phyloP scores from a whole-genome alignment of 2,329 filamentous ascomycete species.

The Waltergamsia citrina region DNA sequence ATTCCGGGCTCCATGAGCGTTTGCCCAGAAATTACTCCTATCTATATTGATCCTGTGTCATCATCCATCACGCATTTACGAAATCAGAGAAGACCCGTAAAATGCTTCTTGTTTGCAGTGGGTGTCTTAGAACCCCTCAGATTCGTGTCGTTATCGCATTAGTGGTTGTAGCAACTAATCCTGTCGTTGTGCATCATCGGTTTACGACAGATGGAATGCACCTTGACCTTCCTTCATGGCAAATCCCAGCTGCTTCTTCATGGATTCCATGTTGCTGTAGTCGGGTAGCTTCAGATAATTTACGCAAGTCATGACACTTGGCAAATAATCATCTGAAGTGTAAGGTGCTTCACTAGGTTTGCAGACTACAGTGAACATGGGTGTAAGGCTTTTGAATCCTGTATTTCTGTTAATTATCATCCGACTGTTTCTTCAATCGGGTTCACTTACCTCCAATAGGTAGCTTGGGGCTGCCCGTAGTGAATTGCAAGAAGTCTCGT shows the following conservation, averaged over 20 bases:
- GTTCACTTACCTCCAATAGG: slow-evolving; percentile 82
- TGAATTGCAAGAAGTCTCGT: slow-evolving; percentile 93
- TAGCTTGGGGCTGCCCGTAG: slow-evolving; percentile 94
- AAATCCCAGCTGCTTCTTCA: slow-evolving; percentile 69
- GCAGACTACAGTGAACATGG: slow-evolving; percentile 98
- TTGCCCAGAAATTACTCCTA: too few relatives aligned
- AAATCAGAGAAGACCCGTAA: neutral
- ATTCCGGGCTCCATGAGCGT: too few relatives aligned
- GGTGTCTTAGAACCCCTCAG: too few relatives aligned
- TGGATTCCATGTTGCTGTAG: slow-evolving; percentile 69
- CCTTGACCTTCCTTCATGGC: slow-evolving; percentile 95
- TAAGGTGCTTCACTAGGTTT: slow-evolving; percentile 95
- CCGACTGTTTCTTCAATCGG: neutral
- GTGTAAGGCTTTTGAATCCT: slow-evolving; percentile 96
- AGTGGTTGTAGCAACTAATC: neutral
- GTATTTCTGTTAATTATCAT: slow-evolving; percentile 2
- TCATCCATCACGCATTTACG: neutral
- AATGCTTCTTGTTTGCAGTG: too few relatives aligned
- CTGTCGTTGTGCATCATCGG: neutral
- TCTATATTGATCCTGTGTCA: neutral
- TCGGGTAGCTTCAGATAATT: slow-evolving; percentile 98
- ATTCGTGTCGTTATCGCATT: too few relatives aligned
- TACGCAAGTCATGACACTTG: slow-evolving; percentile 99
- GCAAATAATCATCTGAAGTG: slow-evolving; percentile 93
- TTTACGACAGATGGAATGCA: slow-evolving; percentile 89